Evolutionary conservation across 2,329 filamentous ascomycete species (phyloP), one percentile per base, ranked within the genome.

Genomic region (Sporothrix luriei): DNA sequence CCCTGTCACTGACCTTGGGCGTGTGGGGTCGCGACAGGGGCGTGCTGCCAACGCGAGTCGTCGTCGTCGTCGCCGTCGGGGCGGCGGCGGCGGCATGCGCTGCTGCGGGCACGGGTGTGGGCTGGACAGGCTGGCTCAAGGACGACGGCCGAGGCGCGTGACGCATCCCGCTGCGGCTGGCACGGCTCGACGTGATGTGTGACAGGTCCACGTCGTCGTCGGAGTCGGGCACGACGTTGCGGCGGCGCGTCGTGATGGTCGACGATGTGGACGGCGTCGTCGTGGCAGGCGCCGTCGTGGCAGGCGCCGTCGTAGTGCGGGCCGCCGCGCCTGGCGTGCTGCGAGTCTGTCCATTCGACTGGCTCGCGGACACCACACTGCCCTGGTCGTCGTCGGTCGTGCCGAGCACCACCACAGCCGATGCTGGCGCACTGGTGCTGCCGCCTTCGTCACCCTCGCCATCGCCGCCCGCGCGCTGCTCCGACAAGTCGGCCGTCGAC

Each of bases 211-310:
- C 59, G 6, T 70, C 69, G 26, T 72, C 71, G 46, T 71, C 68
- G 16, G 72, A 71, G 29, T 72, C 72, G 46, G 68, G 49, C 33
- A 73, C 64, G 26, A 69, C 57, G 6, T 48, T 52, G 4, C 62
- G 40, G 29, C 67, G 66, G 14, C 49, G 57, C 19, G 46, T 51
- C 5, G 33, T 49, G 21, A 24, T 19, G 13, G 51, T 46, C 40
- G 51, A 26, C 11, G 40, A 21, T 9, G 24, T 46, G 7, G 10
- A 21, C 4, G 46, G 40, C 2, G 40, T 43, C 16, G 51, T 21
- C 11, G 26, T 43, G 11, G 52, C 14, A 13, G 24, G 19, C n/a
- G 11, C 40, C 19, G 21, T 21, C 38, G 38, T 16, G 5, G 14
- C 7, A 26, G 48, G n/a, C 13, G 49, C 24, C 16, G 52, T 21